Percentiles rank a stretch among this genome's conserved stretches.
These are phyloP conservation scores for Grosmannia serpens DNA, from an alignment of 2,329 filamentous ascomycete genomes.

Conservation along the genomic window DNA sequence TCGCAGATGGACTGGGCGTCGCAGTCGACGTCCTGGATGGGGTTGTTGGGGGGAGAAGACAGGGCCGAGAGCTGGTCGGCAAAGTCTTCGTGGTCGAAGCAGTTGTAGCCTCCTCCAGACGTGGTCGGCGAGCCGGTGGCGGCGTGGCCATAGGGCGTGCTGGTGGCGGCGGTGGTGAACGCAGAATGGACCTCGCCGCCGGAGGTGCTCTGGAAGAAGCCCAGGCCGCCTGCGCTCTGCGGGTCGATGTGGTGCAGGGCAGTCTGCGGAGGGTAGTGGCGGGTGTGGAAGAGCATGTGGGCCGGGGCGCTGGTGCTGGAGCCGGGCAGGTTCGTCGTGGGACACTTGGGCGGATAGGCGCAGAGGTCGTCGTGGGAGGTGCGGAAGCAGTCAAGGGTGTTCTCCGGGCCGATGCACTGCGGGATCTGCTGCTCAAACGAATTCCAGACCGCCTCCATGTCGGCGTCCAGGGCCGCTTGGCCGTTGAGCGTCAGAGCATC, in stretches of 20 bases:
- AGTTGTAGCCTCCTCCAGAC: neutral
- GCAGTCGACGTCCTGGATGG: neutral
- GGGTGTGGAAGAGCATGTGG: slow-evolving; percentile 12
- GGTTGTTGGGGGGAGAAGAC: slow-evolving; percentile 4
- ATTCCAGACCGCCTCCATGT: slow-evolving; percentile 10
- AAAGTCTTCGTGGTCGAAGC: slow-evolving; percentile 5
- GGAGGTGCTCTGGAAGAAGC: neutral
- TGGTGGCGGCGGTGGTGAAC: neutral
- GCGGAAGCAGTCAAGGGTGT: slow-evolving; percentile 6
- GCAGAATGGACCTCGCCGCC: neutral
- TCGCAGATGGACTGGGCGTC: slow-evolving; percentile 10
- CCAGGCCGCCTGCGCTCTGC: neutral
- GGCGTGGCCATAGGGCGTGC: neutral
- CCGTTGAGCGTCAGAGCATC: slow-evolving; percentile 5
- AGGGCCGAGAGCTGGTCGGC: slow-evolving; percentile 9
- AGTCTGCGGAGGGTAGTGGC: slow-evolving; percentile 5
- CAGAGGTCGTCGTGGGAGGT: slow-evolving; percentile 13
- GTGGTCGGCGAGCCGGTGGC: neutral
- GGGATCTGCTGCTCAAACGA: slow-evolving; percentile 9
- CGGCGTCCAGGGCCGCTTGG: slow-evolving; percentile 2
- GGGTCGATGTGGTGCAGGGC: neutral
- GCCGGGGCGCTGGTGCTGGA: neutral
- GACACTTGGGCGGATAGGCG: slow-evolving; percentile 10
- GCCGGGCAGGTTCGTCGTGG: slow-evolving; percentile 3
- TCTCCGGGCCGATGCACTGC: slow-evolving; percentile 8